Evolutionary conservation across 1,284 basidiomycete species (phyloP).

Genomic region (Ceratobasidium sp.): DNA sequence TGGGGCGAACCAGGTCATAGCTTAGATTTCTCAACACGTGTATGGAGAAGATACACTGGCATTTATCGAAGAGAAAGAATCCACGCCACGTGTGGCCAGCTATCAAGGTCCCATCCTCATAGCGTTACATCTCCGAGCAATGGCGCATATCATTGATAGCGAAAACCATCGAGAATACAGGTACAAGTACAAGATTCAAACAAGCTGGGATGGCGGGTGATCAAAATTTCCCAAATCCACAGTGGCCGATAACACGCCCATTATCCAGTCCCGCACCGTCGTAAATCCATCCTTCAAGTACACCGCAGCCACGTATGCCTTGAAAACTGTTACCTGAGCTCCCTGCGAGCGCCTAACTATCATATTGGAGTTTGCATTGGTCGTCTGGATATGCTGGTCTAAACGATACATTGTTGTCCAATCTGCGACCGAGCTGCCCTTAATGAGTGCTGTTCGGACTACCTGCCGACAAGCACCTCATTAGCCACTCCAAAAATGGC

Average conservation of each 20-base stretch:
- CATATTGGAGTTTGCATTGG: constrained; percentile 6
- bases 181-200: constrained; percentile 2
- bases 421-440: constrained; percentile 31
- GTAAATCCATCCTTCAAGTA: constrained; percentile 23
- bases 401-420: constrained; percentile 39
- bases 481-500: background rate
- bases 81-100: too few species aligned
- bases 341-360: constrained; percentile 36
- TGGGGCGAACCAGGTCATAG: too few species aligned
- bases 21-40: too few species aligned
- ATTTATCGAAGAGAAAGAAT: too few species aligned
- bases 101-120: too few species aligned
- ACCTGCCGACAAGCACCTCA: constrained; percentile 2
- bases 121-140: background rate
- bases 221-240: constrained; percentile 36
- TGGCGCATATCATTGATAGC: background rate
- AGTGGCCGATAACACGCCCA: constrained; percentile 9
- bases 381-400: constrained; percentile 19
- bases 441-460: constrained; percentile 35
- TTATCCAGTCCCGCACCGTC: constrained; percentile 28
- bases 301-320: constrained; percentile 39
- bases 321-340: constrained; percentile 35
- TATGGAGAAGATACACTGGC: too few species aligned
- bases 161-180: background rate
- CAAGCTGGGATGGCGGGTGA: constrained; percentile 13